phyloP scores from a whole-genome alignment of 1,284 basidiomycete species.

The Ustilago xerochloae region DNA sequence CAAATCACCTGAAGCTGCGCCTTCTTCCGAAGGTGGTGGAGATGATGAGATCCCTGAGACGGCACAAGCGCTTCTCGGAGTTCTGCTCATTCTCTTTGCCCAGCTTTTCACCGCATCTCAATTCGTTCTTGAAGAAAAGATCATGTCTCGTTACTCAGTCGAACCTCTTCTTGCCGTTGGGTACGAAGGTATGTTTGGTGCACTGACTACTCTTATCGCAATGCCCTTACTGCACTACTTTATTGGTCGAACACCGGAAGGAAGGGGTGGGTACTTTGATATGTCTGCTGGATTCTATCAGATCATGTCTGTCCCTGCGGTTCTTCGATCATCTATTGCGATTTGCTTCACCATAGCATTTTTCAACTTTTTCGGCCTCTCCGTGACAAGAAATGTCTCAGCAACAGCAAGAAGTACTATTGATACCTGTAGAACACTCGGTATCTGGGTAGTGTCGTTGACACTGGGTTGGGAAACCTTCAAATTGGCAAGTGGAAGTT shows the following conservation, averaged over 20 bases:
- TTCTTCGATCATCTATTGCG: conserved; percentile 80
- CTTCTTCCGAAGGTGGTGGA: conserved; percentile 13
- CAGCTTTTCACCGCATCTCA: conserved; percentile 93
- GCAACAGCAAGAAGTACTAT: conserved; percentile 74
- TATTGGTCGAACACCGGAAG: conserved; percentile 71
- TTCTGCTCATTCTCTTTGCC: conserved; percentile 93
- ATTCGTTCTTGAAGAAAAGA: conserved; percentile 86
- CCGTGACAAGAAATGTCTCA: conserved; percentile 77
- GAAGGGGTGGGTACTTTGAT: conserved; percentile 86
- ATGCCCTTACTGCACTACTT: conserved; percentile 78
- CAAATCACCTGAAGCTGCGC: conserved; percentile 30
- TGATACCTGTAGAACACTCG: conserved; percentile 94
- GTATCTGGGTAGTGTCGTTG: conserved; percentile 74
- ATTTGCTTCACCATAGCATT: conserved; percentile 76
- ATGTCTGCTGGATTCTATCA: conserved; percentile 88
- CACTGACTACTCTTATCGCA: conserved; percentile 78
- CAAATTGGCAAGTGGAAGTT: conserved; percentile 80
- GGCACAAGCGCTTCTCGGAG: conserved; percentile 71
- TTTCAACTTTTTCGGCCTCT: conserved; percentile 95
- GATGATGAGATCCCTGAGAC: conserved; percentile 57
- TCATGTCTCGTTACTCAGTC: conserved; percentile 86
- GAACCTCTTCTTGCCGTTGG: conserved; percentile 93
- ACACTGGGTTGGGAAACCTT: conserved; percentile 86
- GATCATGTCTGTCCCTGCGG: conserved; percentile 81
- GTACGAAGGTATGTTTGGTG: conserved; percentile 91